Evolutionary conservation across 2,329 filamentous ascomycete genomes (phyloP).

Genomic region (Claviceps maximensis): DNA sequence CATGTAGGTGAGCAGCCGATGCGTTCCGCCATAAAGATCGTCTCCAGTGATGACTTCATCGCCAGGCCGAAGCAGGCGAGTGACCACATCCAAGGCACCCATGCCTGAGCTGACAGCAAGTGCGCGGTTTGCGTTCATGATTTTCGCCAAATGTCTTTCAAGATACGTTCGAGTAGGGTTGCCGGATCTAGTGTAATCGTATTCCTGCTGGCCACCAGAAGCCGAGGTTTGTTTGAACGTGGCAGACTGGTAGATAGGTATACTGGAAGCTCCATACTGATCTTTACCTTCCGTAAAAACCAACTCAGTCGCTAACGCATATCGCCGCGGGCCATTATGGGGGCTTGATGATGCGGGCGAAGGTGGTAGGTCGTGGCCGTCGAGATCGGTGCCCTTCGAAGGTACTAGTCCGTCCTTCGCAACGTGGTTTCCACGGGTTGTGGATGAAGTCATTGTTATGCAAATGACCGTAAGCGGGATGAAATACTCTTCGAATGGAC

Average conservation of each 20-base stretch:
- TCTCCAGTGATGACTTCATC: constrained; percentile 97
- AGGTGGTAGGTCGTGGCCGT: constrained; percentile 75
- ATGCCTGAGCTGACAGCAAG: constrained; percentile 93
- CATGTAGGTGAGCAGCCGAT: constrained; percentile 85
- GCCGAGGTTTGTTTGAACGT: constrained; percentile 92
- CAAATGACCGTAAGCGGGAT: background rate
- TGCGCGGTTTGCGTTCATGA: constrained; percentile 88
- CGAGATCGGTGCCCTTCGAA: constrained; percentile 54
- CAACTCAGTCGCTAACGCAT: constrained; percentile 88
- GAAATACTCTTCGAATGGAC: background rate
- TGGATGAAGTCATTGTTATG: constrained; percentile 1
- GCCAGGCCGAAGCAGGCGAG: constrained; percentile 74
- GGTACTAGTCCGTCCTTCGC: background rate
- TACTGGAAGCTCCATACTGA: constrained; percentile 92
- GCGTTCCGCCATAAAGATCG: constrained; percentile 90
- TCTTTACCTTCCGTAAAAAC: constrained; percentile 94
- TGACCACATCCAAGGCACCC: constrained; percentile 94
- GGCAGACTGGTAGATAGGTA: constrained; percentile 95
- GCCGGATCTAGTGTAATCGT: constrained; percentile 95
- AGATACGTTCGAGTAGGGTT: constrained; percentile 94
- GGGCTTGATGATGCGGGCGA: constrained; percentile 91
- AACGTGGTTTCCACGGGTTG: background rate
- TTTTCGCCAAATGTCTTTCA: constrained; percentile 93
- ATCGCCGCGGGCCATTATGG: constrained; percentile 64
- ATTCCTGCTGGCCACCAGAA: constrained; percentile 67